A percentile compares a stretch with the other conserved stretches of the same genome.
These are phyloP conservation scores for Phytophthora tentaculata DNA, from an alignment of 352 stramenopile species.

Conservation along the genomic window DNA sequence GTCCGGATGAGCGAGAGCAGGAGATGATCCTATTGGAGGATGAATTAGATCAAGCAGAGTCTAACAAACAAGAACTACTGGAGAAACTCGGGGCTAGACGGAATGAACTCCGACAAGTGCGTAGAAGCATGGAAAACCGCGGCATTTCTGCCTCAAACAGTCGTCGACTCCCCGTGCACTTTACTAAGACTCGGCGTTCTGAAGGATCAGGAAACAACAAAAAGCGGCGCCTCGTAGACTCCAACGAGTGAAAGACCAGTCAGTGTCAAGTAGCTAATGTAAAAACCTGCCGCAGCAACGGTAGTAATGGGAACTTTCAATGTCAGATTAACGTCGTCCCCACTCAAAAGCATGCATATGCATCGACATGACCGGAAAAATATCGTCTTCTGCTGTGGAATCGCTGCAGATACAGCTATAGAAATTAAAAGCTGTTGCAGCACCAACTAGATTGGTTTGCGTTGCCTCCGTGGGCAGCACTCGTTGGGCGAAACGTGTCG, in stretches of 20 bases:
- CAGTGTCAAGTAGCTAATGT: neutral
- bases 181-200: slow-evolving; percentile 37
- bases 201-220: slow-evolving; percentile 25
- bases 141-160: slow-evolving; percentile 23
- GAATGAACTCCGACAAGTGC: slow-evolving; percentile 42
- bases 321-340: slow-evolving; percentile 24
- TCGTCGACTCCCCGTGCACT: slow-evolving; percentile 49
- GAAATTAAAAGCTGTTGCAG: slow-evolving; percentile 87
- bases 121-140: slow-evolving; percentile 42
- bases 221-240: slow-evolving; percentile 35
- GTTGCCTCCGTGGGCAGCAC: slow-evolving; percentile 47
- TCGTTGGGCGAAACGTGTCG: slow-evolving; percentile 80
- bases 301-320: slow-evolving; percentile 15
- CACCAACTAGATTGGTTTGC: slow-evolving; percentile 67
- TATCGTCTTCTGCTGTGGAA: slow-evolving; percentile 15
- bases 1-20: slow-evolving; percentile 45
- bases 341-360: slow-evolving; percentile 24
- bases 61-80: slow-evolving; percentile 54
- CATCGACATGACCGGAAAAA: slow-evolving; percentile 27
- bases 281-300: neutral
- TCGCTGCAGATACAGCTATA: slow-evolving; percentile 6
- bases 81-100: slow-evolving; percentile 45
- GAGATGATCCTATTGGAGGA: slow-evolving; percentile 60
- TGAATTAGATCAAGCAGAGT: slow-evolving; percentile 62
- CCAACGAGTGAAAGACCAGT: too few relatives aligned